phyloP scores from a whole-genome alignment of 805 yeast species.

The Spathaspora girioi region DNA sequence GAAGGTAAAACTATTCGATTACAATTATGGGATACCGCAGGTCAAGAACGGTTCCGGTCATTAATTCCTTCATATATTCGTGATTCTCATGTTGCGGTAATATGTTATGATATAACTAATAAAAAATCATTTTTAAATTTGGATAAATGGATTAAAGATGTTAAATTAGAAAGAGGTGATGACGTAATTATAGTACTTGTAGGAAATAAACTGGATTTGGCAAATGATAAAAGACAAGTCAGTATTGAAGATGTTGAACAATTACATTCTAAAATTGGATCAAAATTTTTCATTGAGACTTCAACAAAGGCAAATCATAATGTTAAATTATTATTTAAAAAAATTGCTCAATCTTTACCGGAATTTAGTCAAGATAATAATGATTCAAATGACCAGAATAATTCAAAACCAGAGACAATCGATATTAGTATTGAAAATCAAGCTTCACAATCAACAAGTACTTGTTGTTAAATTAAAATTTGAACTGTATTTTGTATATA shows the following conservation, averaged over 20 bases:
- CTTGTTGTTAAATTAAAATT: conserved; percentile 15
- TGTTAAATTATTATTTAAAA: conserved; percentile 84
- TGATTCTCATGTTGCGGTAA: conserved; percentile 95
- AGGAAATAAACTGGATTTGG: conserved; percentile 85
- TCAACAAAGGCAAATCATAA: conserved; percentile 94
- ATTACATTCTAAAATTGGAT: conserved; percentile 67
- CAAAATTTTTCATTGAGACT: conserved; percentile 83
- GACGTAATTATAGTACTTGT: conserved; percentile 87
- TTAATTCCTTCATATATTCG: conserved; percentile 93
- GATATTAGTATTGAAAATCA: conserved; percentile 33
- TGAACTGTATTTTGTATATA: conserved; percentile 7
- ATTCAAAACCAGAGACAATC: conserved; percentile 31
- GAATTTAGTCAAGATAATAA: conserved; percentile 47
- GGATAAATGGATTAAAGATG: conserved; percentile 92
- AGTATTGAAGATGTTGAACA: conserved; percentile 80
- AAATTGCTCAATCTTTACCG: conserved; percentile 87
- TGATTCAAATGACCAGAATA: conserved; percentile 12
- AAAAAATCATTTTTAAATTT: conserved; percentile 80
- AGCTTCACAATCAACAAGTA: conserved; percentile 6
- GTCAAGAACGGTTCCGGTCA: conserved; percentile 93
- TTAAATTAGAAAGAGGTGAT: conserved; percentile 85
- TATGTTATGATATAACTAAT: conserved; percentile 90
- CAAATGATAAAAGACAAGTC: conserved; percentile 72
- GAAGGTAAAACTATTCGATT: conserved; percentile 87
- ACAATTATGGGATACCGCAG: conserved; percentile 97